A percentile compares a stretch with the other conserved stretches of the same genome.
phyloP scores from a whole-genome alignment of 306 rosid species.

The Dalbergia oliveri region DNA sequence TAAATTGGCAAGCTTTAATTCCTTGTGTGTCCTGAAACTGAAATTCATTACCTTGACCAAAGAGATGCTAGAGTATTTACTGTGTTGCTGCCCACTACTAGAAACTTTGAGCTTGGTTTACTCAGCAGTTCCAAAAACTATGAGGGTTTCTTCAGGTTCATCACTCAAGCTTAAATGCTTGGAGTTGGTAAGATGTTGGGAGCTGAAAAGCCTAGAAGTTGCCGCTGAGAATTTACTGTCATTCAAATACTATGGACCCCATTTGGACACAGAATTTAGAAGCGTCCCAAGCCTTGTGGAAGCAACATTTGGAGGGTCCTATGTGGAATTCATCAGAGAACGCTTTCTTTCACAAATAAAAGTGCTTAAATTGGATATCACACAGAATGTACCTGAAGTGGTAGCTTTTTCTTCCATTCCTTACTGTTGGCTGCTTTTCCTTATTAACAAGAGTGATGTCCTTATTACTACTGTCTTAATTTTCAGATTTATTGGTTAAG shows the following conservation, averaged over 20 bases:
- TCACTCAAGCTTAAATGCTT: constrained; percentile 42
- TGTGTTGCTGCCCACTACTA: constrained; percentile 38
- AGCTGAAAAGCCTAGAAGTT: constrained; percentile 41
- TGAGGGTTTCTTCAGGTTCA: constrained; percentile 40
- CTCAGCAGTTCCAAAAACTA: constrained; percentile 44
- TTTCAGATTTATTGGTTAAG: constrained; percentile 42
- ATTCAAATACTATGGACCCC: constrained; percentile 46
- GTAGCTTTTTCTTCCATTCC: constrained; percentile 9
- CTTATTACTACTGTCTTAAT: not conserved
- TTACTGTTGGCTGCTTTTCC: not conserved
- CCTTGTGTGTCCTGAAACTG: constrained; percentile 42
- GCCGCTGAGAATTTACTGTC: constrained; percentile 47
- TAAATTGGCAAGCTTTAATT: constrained; percentile 24
- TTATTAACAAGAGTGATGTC: not conserved
- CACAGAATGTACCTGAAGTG: constrained; percentile 42
- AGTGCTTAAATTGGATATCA: constrained; percentile 52
- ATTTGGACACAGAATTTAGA: constrained; percentile 39
- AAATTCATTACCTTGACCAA: constrained; percentile 38
- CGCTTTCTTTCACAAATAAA: constrained; percentile 44
- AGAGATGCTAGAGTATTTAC: constrained; percentile 48
- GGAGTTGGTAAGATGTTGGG: constrained; percentile 44
- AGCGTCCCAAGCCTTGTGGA: constrained; percentile 47
- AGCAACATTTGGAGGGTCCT: constrained; percentile 52
- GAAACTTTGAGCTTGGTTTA: constrained; percentile 43
- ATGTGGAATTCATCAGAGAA: constrained; percentile 23